Evolutionary conservation across 176 grass and related monocot genomes (phyloP).

Genomic region (Zoysia japonica): DNA sequence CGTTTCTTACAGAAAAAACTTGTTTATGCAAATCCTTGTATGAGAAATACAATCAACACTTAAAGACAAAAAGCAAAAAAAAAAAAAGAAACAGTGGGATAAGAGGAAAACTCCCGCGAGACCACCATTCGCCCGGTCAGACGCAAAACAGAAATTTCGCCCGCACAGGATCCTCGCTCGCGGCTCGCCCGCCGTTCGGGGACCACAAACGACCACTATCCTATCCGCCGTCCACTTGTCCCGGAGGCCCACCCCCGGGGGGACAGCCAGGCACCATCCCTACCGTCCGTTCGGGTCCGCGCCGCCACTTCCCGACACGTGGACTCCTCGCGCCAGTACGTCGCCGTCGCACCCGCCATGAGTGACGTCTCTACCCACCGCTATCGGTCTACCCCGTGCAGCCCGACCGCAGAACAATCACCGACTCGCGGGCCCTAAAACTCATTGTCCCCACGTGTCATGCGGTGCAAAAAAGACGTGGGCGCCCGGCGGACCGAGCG

Average conservation of each 20-base stretch:
- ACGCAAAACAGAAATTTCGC: neutral
- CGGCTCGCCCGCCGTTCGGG: neutral
- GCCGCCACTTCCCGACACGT: conserved; percentile 5
- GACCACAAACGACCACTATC: conserved; percentile 24
- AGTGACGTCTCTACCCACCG: conserved; percentile 35
- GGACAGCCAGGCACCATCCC: conserved; percentile 14
- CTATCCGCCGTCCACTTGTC: conserved; percentile 40
- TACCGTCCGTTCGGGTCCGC: conserved; percentile 13
- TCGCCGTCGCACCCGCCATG: neutral
- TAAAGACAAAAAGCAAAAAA: too few species aligned
- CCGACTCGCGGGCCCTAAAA: neutral
- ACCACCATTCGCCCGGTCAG: neutral
- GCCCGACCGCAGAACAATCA: neutral
- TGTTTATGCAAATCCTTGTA: neutral
- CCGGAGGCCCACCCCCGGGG: neutral
- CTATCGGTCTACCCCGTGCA: neutral
- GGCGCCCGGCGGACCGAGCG: neutral
- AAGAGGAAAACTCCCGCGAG: neutral
- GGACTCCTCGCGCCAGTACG: neutral
- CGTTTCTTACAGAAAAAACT: neutral
- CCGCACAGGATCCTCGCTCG: neutral
- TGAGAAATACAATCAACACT: too few species aligned
- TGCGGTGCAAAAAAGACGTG: neutral
- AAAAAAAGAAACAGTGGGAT: too few species aligned
- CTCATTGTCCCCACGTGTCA: conserved; percentile 25